A percentile compares a stretch with the other conserved stretches of the same genome.
Evolutionary conservation across 805 yeast genomes (phyloP).

Genomic region (Henningerozyma blattae): DNA sequence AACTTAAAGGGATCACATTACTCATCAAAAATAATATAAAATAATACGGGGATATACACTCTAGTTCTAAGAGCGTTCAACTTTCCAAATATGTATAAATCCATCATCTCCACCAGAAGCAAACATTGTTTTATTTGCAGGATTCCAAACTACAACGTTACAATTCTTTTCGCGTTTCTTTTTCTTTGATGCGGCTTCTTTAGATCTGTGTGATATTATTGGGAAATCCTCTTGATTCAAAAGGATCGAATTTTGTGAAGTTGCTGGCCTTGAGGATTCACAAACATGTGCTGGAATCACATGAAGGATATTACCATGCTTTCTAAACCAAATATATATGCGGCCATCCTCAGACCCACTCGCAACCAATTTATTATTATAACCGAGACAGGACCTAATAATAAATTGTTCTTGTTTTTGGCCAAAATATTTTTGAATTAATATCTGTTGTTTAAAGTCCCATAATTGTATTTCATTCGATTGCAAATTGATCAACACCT

Average conservation of each 20-base stretch:
- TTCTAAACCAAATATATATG: constrained; percentile 67
- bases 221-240: not conserved
- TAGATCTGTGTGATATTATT: not conserved
- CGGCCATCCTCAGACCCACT: constrained; percentile 79
- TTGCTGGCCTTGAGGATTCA: constrained; percentile 6
- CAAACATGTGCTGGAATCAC: constrained; percentile 20
- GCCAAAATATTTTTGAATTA: constrained; percentile 58
- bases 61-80: too few relatives aligned
- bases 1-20: too few relatives aligned
- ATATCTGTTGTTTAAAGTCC: constrained; percentile 50
- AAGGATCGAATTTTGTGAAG: not conserved
- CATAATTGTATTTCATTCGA: constrained; percentile 74
- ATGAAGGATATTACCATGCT: constrained; percentile 51
- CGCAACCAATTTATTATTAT: constrained; percentile 54
- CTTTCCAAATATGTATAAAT: constrained; percentile 57
- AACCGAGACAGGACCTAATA: constrained; percentile 68
- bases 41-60: too few relatives aligned
- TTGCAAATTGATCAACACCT: constrained; percentile 49
- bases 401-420: constrained; percentile 59
- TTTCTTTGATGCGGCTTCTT: not conserved
- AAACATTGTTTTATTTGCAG: constrained; percentile 37
- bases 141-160: constrained; percentile 72
- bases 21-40: too few relatives aligned
- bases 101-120: constrained; percentile 83
- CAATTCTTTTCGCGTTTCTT: constrained; percentile 30